A percentile compares a stretch with the other conserved stretches of the same genome.
phyloP scores from a whole-genome alignment of 768 basidiomycete species.

The Leccinum variicolor region DNA sequence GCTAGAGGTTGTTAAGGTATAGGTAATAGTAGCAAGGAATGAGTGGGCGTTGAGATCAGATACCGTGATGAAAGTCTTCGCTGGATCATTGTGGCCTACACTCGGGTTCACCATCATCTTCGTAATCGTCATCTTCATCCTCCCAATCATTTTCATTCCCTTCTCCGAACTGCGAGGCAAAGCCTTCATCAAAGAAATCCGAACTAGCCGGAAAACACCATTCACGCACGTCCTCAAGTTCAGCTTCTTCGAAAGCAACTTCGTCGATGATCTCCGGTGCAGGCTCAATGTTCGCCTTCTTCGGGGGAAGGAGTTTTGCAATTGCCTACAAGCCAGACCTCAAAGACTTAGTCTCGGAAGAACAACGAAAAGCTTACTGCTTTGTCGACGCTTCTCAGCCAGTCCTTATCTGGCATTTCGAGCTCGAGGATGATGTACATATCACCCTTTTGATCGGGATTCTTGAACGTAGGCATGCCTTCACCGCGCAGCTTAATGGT shows the following conservation, averaged over 20 bases:
- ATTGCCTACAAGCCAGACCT: slow-evolving; percentile 48
- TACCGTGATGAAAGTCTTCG: slow-evolving; percentile 4
- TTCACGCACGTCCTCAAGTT: slow-evolving; percentile 81
- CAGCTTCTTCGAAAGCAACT: slow-evolving; percentile 69
- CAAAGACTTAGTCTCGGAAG: neutral
- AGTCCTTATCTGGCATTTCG: slow-evolving; percentile 83
- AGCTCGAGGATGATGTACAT: slow-evolving; percentile 79
- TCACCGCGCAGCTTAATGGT: slow-evolving; percentile 77
- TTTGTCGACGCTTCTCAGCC: slow-evolving; percentile 65
- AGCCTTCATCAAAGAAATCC: slow-evolving; percentile 75
- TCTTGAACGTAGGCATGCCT: slow-evolving; percentile 83
- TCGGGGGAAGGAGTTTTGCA: slow-evolving; percentile 67
- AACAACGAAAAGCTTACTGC: slow-evolving; percentile 39
- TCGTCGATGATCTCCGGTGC: slow-evolving; percentile 68
- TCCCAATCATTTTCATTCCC: slow-evolving; percentile 68
- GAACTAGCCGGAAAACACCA: slow-evolving; percentile 70
- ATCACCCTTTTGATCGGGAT: slow-evolving; percentile 68
- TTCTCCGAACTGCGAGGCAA: slow-evolving; percentile 68
- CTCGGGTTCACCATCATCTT: slow-evolving; percentile 48
- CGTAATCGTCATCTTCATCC: slow-evolving; percentile 63
- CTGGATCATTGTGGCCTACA: slow-evolving; percentile 57
- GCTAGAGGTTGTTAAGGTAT: slow-evolving; percentile 17
- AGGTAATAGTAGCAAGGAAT: slow-evolving; percentile 8
- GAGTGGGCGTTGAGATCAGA: slow-evolving; percentile 9
- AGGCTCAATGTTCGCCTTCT: slow-evolving; percentile 71